These are phyloP conservation scores for Alternaria tenuissima DNA, from an alignment of 2,329 filamentous ascomycete species.

Conservation along the genomic window DNA sequence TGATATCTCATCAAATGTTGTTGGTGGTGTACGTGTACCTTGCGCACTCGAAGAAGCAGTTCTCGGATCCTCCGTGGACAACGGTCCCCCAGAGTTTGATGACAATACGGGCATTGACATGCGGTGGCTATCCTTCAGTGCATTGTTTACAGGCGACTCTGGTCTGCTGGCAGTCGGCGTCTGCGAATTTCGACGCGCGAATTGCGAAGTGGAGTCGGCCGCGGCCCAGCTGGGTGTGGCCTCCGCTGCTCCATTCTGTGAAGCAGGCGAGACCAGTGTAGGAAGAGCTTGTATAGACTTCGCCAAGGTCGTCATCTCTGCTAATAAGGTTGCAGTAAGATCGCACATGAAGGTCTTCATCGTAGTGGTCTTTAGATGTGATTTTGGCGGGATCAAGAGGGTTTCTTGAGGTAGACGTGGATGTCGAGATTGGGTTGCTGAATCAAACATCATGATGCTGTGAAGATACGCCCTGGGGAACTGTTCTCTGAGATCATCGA, in stretches of 20 bases:
- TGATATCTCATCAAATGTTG: conserved; percentile 59
- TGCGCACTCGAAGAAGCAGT: conserved; percentile 38
- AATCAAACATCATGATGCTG: conserved; percentile 82
- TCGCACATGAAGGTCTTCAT: conserved; percentile 58
- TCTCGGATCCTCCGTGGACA: conserved; percentile 38
- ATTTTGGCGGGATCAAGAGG: conserved; percentile 72
- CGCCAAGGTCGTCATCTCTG: conserved; percentile 58
- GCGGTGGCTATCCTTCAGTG: conserved; percentile 70
- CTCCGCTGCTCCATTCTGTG: conserved; percentile 38
- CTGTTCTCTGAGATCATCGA: conserved; percentile 74
- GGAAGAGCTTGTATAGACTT: conserved; percentile 62
- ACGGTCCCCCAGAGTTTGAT: conserved; percentile 45
- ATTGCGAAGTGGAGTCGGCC: conserved; percentile 35
- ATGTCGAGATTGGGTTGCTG: conserved; percentile 51
- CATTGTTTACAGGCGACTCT: conserved; percentile 44
- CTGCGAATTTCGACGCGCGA: conserved; percentile 45
- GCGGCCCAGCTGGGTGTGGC: conserved; percentile 42
- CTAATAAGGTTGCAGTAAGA: conserved; percentile 55
- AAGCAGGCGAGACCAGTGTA: conserved; percentile 67
- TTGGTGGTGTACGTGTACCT: conserved; percentile 49
- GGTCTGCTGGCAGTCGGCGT: conserved; percentile 35
- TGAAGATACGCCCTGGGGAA: conserved; percentile 81
- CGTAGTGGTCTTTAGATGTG: conserved; percentile 77
- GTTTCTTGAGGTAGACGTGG: conserved; percentile 69
- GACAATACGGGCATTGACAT: conserved; percentile 81